A percentile compares a stretch with the other conserved stretches of the same genome.
Evolutionary conservation across 371 early-diverging fungal genomes (phyloP).

Genomic region (Lichtheimia corymbifera): DNA sequence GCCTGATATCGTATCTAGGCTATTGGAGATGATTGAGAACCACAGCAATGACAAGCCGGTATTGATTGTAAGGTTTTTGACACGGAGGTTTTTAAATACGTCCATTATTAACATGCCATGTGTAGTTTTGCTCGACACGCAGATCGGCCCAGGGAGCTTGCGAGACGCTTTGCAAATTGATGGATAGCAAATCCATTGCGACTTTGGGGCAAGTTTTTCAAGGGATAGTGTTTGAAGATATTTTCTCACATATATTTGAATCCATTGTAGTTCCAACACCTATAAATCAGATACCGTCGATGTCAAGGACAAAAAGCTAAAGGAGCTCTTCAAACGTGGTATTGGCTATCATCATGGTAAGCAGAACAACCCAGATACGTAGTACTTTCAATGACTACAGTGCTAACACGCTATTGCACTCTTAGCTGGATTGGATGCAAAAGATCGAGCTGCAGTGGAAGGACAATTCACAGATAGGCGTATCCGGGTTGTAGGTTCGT

Average conservation of each 20-base stretch:
- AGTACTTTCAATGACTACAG: background rate
- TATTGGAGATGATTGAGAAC: slow-evolving; percentile 59
- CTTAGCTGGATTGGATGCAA: slow-evolving; percentile 62
- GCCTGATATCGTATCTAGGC: slow-evolving; percentile 26
- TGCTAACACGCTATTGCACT: too few species aligned
- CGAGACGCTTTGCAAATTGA: slow-evolving; percentile 45
- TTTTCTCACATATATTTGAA: too few species aligned
- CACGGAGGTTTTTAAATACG: background rate
- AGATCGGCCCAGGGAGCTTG: slow-evolving; percentile 69
- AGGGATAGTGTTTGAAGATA: too few species aligned
- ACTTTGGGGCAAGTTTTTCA: slow-evolving; percentile 22
- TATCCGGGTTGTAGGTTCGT: slow-evolving; percentile 71
- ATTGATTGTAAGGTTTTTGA: slow-evolving; percentile 56
- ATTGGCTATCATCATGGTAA: slow-evolving; percentile 77
- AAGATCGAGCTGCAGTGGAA: slow-evolving; percentile 72
- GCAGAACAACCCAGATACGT: background rate
- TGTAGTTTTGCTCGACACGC: slow-evolving; percentile 77
- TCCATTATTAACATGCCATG: background rate
- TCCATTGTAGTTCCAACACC: too few species aligned
- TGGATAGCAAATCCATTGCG: slow-evolving; percentile 20
- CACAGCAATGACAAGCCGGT: slow-evolving; percentile 61
- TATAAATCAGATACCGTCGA: background rate
- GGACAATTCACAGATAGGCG: slow-evolving; percentile 54
- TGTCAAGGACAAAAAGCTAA: slow-evolving; percentile 34
- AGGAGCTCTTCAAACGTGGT: slow-evolving; percentile 53